phyloP scores from a whole-genome alignment of 306 rosid species.

The Leucaena leucocephala region DNA sequence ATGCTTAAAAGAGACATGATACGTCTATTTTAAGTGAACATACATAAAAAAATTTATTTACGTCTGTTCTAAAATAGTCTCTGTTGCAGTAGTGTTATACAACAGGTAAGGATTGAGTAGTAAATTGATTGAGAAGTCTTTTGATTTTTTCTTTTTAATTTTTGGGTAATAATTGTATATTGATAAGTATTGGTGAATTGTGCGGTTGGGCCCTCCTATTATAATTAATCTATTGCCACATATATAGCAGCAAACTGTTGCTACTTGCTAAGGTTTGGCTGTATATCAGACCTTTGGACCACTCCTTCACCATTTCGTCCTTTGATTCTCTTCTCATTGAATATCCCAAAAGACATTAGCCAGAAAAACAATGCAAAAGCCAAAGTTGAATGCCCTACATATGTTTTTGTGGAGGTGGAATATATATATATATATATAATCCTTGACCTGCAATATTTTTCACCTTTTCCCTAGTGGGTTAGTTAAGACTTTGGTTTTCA shows the following conservation, averaged over 20 bases:
- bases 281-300: conserved; percentile 9
- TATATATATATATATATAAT: not conserved
- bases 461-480: not conserved
- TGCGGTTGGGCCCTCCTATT: conserved; percentile 25
- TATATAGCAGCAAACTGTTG: conserved; percentile 6
- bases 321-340: conserved; percentile 46
- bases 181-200: not conserved
- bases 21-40: too few relatives aligned
- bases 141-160: not conserved
- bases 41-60: too few relatives aligned
- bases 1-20: too few relatives aligned
- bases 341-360: conserved; percentile 25
- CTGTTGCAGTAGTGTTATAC: too few relatives aligned
- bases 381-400: conserved; percentile 42
- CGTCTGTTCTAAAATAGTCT: too few relatives aligned
- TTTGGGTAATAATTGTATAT: not conserved
- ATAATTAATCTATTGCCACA: conserved; percentile 21
- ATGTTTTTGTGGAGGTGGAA: conserved; percentile 1
- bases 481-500: conserved; percentile 1
- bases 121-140: not conserved
- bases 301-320: conserved; percentile 21
- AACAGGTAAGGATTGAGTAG: too few relatives aligned
- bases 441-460: conserved; percentile 1
- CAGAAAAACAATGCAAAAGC: conserved; percentile 35
- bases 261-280: conserved; percentile 8